phyloP scores from a whole-genome alignment of 768 basidiomycete species.

The Podaxis sp. region DNA sequence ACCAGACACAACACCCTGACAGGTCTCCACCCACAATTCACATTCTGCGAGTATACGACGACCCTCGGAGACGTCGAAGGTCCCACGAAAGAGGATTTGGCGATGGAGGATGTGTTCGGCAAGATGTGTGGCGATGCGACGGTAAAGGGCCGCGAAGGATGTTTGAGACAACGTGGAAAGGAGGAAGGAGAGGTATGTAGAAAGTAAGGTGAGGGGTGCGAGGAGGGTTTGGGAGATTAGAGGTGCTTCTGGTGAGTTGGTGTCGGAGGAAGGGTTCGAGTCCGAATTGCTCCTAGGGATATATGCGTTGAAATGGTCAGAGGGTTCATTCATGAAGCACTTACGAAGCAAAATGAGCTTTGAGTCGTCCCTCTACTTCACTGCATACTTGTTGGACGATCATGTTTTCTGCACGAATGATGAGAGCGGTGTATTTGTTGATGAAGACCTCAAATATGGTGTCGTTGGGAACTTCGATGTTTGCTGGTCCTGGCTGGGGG shows the following conservation, averaged over 20 bases:
- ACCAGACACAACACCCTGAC: slow-evolving; percentile 45
- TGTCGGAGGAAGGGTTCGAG: background rate
- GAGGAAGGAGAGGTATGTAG: slow-evolving; percentile 72
- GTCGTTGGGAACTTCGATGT: slow-evolving; percentile 39
- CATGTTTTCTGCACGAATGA: slow-evolving; percentile 80
- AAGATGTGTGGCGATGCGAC: slow-evolving; percentile 65
- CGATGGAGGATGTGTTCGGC: slow-evolving; percentile 81
- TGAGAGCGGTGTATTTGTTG: slow-evolving; percentile 55
- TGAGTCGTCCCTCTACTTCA: slow-evolving; percentile 77
- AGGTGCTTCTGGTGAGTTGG: slow-evolving; percentile 1
- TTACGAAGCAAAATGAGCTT: slow-evolving; percentile 62
- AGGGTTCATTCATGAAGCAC: background rate
- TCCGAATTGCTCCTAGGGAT: background rate
- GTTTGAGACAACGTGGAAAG: slow-evolving; percentile 56
- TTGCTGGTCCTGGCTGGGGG: slow-evolving; percentile 34
- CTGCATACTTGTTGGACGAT: slow-evolving; percentile 75
- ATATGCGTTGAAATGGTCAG: background rate
- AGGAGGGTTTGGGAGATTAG: slow-evolving; percentile 66
- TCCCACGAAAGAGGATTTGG: slow-evolving; percentile 73
- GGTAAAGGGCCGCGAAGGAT: slow-evolving; percentile 61
- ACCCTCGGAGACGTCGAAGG: slow-evolving; percentile 58
- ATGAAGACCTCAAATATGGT: slow-evolving; percentile 81
- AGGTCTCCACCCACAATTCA: slow-evolving; percentile 82
- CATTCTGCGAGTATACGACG: slow-evolving; percentile 63
- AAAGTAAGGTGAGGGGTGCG: slow-evolving; percentile 71